Evolutionary conservation across 805 yeast genomes (phyloP), one percentile per base, ranked within the genome.

Genomic region (Wickerhamomyces canadensis): DNA sequence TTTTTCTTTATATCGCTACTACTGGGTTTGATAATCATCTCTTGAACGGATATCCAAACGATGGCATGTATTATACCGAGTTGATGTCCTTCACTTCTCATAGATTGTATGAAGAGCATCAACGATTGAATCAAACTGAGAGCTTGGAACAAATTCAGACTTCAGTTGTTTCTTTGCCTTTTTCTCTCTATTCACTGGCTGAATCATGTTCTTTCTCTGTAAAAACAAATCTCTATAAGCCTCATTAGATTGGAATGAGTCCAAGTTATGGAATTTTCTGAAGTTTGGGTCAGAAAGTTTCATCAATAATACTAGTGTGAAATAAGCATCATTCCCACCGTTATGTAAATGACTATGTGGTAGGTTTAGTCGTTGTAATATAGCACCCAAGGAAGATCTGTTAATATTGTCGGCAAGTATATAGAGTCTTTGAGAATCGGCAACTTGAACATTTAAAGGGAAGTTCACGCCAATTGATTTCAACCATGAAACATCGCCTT

Each of bases 271-370:
- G 24, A 19, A 29, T 6, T 6, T 37, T 41, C 76, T 49, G 5
- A 57, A 49, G 4, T 48, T 44, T 1, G 76, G 77, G 52, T 79
- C 84, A 35, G 76, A 63, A 40, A 76, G 49, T 25, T 67, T 65
- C 49, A 78, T 43, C 9, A 73, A 67, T n/a, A 73, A 61, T 22
- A 72, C 38, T 33, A 80, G 54, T 0, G 88, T 81, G 44, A 68
- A 78, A 48, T 77, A 75, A 6, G 85, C 76, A 54, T 81, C 89
- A 49, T 81, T 81, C 3, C 80, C 84, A 2, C 84, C 88, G 52
- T 81, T 81, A 53, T 81, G 88, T 33, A 81, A 58, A 44, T 64
- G 68, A 1, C 78, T 69, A 49, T 76, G 77, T 1, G 84, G 83
- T 6, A 81, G 65, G 19, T 62, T 60, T 34, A 75, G 57, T 33